Evolutionary conservation across 163 green algal species (phyloP), one percentile per base, ranked within the genome.

Genomic region (Trebouxiophyceae sp.): DNA sequence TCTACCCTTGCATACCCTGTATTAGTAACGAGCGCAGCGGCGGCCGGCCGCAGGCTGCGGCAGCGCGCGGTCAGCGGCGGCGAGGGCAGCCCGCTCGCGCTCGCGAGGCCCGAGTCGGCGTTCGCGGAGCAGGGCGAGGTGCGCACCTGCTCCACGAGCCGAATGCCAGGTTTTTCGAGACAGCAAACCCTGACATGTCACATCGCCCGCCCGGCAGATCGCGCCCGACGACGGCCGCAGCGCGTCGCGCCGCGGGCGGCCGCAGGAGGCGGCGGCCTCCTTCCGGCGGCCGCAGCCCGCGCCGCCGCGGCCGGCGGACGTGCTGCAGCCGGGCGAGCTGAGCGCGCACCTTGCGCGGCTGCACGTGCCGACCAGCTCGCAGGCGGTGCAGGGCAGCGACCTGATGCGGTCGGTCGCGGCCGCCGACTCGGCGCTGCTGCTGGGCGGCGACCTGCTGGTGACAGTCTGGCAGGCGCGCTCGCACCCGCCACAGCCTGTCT

Each of bases 371-470:
- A 16, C 39, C 39, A 50, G 39, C 39, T 50, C 39, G 12, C 39
- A 50, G 39, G 16, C 39, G 39, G 62, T 75, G 57, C 68, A 75
- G 33, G 68, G 68, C 22, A 63, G 56, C 27, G 28, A 61, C 20
- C 63, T 76, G 28, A 71, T 76, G 58, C 63, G 59, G n/a, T 55
- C 29, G 24, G 64, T 54, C 28, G 62, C 69, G 20, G 68, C 72
- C 28, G 69, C 68, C 3, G 81, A 86, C 57, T 78, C 75, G 2
- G 69, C 68, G 24, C 78, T 88, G 67, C 75, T 85, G 30, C 59
- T 91, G 47, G 81, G 82, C 20, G 85, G 85, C 23, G 82, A 92
- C 73, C 70, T 87, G 30, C 86, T 75, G 8, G 80, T 92, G 23
- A 83, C 69, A 12, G 69, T 86, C 24, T 61, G 32, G 20, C 28